A percentile compares a stretch with the other conserved stretches of the same genome.
Conservation (phyloP, 805 yeast genomes). For the Schizosaccharomyces cryophilus region DNA sequence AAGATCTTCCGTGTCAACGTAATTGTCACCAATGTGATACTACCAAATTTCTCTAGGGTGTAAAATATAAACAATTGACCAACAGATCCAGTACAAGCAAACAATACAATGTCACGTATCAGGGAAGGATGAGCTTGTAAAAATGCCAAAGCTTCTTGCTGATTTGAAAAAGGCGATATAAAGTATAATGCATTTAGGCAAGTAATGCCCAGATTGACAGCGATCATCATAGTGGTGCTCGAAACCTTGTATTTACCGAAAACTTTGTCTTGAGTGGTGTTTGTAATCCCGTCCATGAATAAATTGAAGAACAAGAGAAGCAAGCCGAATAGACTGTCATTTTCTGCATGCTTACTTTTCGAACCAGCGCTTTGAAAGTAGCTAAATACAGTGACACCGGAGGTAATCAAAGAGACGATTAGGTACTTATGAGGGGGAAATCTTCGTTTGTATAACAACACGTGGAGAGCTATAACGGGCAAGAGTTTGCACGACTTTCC, state of each 20-base stretch:
- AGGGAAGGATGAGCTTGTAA: conserved; percentile 28
- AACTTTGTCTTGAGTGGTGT: conserved; percentile 76
- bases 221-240: conserved; percentile 74
- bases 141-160: conserved; percentile 27
- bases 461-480: conserved; percentile 62
- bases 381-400: conserved; percentile 66
- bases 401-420: conserved; percentile 56
- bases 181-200: conserved; percentile 18
- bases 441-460: conserved; percentile 36
- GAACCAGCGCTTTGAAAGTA: conserved; percentile 19
- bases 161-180: conserved; percentile 12
- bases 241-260: conserved; percentile 34
- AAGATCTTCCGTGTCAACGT: conserved; percentile 93
- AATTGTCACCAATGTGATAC: conserved; percentile 65
- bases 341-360: conserved; percentile 5
- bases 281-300: conserved; percentile 73
- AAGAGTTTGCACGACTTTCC: conserved; percentile 85
- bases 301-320: conserved; percentile 33
- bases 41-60: conserved; percentile 64
- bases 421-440: conserved; percentile 56
- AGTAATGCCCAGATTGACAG: conserved; percentile 27
- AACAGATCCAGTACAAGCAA: conserved; percentile 58
- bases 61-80: conserved; percentile 88
- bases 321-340: conserved; percentile 29
- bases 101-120: conserved; percentile 32